A percentile compares a stretch with the other conserved stretches of the same genome.
Evolutionary conservation across 2,329 filamentous ascomycete genomes (phyloP).

Genomic region (Talaromyces sp.): DNA sequence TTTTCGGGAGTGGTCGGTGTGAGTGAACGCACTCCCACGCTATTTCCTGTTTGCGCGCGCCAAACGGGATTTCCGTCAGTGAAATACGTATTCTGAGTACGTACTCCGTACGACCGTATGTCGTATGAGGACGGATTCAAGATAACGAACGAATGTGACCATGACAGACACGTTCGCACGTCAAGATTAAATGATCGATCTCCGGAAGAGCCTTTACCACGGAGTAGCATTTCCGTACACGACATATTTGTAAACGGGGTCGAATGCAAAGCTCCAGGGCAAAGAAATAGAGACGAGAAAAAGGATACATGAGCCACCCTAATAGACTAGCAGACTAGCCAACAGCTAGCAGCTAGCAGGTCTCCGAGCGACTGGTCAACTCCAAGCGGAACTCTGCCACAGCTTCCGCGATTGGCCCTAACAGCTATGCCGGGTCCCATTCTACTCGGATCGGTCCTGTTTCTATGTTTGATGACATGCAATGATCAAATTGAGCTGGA

Average conservation of each 20-base stretch:
- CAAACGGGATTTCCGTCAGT: neutral
- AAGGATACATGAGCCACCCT: neutral
- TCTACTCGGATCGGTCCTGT: slow-evolving; percentile 11
- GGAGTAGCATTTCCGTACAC: slow-evolving; percentile 14
- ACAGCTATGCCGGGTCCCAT: slow-evolving; percentile 5
- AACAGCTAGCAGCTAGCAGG: slow-evolving; percentile 9
- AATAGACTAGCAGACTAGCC: neutral
- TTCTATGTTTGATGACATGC: slow-evolving; percentile 16
- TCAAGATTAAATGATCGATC: neutral
- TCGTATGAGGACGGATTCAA: neutral
- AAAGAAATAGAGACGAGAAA: neutral
- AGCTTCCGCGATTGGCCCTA: slow-evolving; percentile 20
- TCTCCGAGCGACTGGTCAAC: slow-evolving; percentile 18
- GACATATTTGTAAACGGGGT: neutral
- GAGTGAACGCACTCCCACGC: neutral
- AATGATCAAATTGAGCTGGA: slow-evolving; percentile 7
- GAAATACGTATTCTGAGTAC: neutral
- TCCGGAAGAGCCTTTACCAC: slow-evolving; percentile 5
- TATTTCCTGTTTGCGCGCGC: slow-evolving; percentile 8
- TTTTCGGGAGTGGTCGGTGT: neutral
- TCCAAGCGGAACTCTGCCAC: slow-evolving; percentile 16
- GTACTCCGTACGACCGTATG: neutral
- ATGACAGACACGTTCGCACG: slow-evolving; percentile 9
- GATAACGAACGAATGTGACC: neutral
- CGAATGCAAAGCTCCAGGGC: neutral